Conservation (phyloP, 495 filamentous ascomycete genomes). For the Aspergillus saccharolyticus region DNA sequence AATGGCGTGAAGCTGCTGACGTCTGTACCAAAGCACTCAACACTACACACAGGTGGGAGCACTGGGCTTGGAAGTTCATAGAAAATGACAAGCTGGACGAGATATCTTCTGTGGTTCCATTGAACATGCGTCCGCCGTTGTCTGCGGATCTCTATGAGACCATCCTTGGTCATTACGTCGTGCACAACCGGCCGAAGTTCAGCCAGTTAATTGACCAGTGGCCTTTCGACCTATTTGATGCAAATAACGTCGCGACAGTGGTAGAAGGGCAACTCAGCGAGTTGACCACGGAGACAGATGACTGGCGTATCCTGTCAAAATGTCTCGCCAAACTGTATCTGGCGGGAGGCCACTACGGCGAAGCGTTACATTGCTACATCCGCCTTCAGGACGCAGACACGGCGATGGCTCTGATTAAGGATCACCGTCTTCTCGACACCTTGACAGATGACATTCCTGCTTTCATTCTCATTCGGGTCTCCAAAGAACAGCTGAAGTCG, state of each 20-base stretch:
- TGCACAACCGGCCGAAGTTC: slow-evolving; percentile 60
- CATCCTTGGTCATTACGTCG: slow-evolving; percentile 80
- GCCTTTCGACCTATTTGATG: slow-evolving; percentile 79
- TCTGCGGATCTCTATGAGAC: slow-evolving; percentile 79
- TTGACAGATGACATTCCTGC: slow-evolving; percentile 84
- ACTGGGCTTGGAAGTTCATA: slow-evolving; percentile 89
- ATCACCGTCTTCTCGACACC: slow-evolving; percentile 78
- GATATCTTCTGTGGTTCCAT: slow-evolving; percentile 78
- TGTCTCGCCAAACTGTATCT: slow-evolving; percentile 79
- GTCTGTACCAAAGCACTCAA: slow-evolving; percentile 75
- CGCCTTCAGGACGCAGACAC: slow-evolving; percentile 85
- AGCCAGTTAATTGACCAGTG: slow-evolving; percentile 77
- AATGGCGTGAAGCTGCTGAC: slow-evolving; percentile 74
- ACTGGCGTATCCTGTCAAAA: slow-evolving; percentile 81
- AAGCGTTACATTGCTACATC: slow-evolving; percentile 85
- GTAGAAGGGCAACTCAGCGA: slow-evolving; percentile 70
- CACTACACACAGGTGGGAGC: slow-evolving; percentile 81
- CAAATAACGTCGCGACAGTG: slow-evolving; percentile 58
- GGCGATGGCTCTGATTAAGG: slow-evolving; percentile 75
- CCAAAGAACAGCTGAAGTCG: slow-evolving; percentile 60
- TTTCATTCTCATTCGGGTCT: slow-evolving; percentile 80
- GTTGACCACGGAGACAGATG: slow-evolving; percentile 64
- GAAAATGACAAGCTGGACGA: slow-evolving; percentile 80
- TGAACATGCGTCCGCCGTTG: slow-evolving; percentile 70
- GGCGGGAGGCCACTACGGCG: slow-evolving; percentile 68